Conservation (phyloP, 2,329 filamentous ascomycete species). For the Hymenoscyphus fraxineus region DNA sequence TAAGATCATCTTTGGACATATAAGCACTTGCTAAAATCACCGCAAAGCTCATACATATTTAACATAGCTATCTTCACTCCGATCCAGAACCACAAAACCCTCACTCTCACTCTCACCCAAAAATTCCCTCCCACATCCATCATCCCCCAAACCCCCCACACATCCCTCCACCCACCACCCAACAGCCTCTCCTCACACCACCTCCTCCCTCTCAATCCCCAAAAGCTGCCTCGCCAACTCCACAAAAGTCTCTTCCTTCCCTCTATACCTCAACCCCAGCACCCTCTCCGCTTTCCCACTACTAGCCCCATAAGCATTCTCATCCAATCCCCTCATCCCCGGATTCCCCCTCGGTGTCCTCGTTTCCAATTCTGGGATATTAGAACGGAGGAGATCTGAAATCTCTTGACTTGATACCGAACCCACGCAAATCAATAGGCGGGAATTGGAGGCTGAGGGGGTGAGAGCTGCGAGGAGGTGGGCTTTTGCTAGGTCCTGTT, state of each 20-base stretch:
- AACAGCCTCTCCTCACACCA: neutral
- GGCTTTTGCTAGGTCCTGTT: constrained; percentile 53
- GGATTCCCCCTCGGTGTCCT: constrained; percentile 43
- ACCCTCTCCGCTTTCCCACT: constrained; percentile 12
- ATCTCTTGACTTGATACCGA: constrained; percentile 56
- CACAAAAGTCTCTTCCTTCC: constrained; percentile 24
- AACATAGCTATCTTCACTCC: no score
- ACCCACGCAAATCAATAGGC: constrained; percentile 58
- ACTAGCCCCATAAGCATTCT: constrained; percentile 7
- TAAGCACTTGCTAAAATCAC: no score
- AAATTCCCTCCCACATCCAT: no score
- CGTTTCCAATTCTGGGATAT: constrained; percentile 48
- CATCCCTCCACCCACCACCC: no score
- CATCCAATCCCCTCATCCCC: constrained; percentile 1
- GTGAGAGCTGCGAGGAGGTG: constrained; percentile 55
- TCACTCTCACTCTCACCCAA: no score
- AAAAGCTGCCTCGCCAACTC: constrained; percentile 24
- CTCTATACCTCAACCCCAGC: constrained; percentile 15
- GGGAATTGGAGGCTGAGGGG: constrained; percentile 52
- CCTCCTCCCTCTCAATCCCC: constrained; percentile 15
- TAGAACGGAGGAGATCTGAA: constrained; percentile 48
- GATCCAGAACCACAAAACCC: no score
- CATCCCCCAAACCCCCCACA: no score
- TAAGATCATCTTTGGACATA: no score
- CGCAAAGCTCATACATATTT: no score